Conservation (phyloP, 2,329 filamentous ascomycete species). For the Didymella pinodella region DNA sequence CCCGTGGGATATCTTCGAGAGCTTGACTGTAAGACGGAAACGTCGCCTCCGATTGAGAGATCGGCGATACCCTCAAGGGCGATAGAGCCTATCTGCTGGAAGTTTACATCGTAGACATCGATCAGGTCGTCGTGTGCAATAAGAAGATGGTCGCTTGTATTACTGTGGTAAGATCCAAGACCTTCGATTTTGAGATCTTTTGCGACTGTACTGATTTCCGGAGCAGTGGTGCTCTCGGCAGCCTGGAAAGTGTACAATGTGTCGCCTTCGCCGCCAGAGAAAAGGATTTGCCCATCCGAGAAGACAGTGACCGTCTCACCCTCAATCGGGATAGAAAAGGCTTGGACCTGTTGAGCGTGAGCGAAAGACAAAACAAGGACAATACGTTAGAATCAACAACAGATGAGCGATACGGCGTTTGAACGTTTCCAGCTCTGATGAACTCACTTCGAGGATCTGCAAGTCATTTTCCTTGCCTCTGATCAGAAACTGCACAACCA, state of each 20-base stretch:
- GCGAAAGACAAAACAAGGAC: background rate
- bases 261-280: slow-evolving; percentile 36
- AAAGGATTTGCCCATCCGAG: slow-evolving; percentile 33
- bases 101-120: slow-evolving; percentile 33
- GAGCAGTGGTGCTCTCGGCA: slow-evolving; percentile 29
- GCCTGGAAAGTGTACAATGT: slow-evolving; percentile 45
- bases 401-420: background rate
- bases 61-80: slow-evolving; percentile 33
- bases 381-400: background rate
- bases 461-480: slow-evolving; percentile 19
- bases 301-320: slow-evolving; percentile 37
- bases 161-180: slow-evolving; percentile 33
- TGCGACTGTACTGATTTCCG: slow-evolving; percentile 26
- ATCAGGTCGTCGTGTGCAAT: slow-evolving; percentile 36
- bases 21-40: slow-evolving; percentile 36
- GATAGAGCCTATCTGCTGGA: slow-evolving; percentile 29
- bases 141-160: slow-evolving; percentile 32
- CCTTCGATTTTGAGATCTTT: slow-evolving; percentile 33
- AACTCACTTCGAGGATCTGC: slow-evolving; percentile 38
- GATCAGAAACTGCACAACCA: slow-evolving; percentile 39
- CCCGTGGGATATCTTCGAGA: slow-evolving; percentile 27
- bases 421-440: background rate
- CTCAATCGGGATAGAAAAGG: slow-evolving; percentile 39
- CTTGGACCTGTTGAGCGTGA: slow-evolving; percentile 34
- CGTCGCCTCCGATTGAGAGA: slow-evolving; percentile 37